Conservation (phyloP, 768 basidiomycete species). For the Pleurotus cornucopiae region DNA sequence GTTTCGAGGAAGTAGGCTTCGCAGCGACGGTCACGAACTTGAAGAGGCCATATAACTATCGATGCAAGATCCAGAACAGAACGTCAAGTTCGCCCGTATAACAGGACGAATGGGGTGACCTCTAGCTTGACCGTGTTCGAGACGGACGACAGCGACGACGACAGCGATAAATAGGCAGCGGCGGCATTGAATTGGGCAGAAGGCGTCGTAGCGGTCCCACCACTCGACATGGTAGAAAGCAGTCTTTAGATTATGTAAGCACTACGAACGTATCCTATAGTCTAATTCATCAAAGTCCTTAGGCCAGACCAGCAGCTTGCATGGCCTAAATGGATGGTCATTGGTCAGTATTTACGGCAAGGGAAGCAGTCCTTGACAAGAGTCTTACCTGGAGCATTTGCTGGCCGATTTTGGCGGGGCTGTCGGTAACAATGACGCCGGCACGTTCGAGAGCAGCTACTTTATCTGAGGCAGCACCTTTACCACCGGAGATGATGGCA, state of each 20-base stretch:
- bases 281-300: constrained; percentile 19
- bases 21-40: constrained; percentile 65
- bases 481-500: constrained; percentile 97
- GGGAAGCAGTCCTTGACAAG: background rate
- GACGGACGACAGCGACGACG: constrained; percentile 49
- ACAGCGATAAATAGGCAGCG: constrained; percentile 57
- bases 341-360: no score
- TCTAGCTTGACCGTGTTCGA: constrained; percentile 67
- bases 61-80: constrained; percentile 20
- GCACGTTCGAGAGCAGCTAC: constrained; percentile 87
- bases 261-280: constrained; percentile 11
- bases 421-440: constrained; percentile 90
- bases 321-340: constrained; percentile 53
- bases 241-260: constrained; percentile 23
- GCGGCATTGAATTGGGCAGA: constrained; percentile 51
- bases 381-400: constrained; percentile 77
- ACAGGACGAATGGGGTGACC: constrained; percentile 39
- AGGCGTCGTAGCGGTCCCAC: constrained; percentile 12
- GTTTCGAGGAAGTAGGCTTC: constrained; percentile 52
- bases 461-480: constrained; percentile 94
- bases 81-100: no score
- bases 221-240: constrained; percentile 6
- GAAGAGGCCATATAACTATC: constrained; percentile 82
- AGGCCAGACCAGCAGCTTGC: constrained; percentile 61
- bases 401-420: constrained; percentile 90